Base-by-base conservation (phyloP, 2,329 filamentous ascomycete species). In the Pseudocercospora vitis region DNA sequence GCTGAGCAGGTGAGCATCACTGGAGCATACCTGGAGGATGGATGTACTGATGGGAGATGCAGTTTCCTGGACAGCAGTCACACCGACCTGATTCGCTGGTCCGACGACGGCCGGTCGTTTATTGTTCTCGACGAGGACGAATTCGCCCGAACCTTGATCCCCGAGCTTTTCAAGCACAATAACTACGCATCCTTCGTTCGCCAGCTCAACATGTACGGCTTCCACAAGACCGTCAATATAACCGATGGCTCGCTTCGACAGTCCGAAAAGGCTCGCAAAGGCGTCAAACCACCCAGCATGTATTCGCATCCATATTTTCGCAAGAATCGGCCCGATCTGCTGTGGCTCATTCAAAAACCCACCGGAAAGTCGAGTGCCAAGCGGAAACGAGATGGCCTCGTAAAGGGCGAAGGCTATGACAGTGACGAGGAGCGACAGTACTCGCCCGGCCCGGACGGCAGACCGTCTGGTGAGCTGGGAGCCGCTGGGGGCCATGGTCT, bases 161-260 rank as follows among this genome's bases (percentile, higher is more conserved):
- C 86, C 0, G 86, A 89, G 65, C 76, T 89, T 3, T 89, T 89
- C 76, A 89, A 89, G 67, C 86, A 89, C 71, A 89, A 88, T 72
- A 89, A 89, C 65, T 89, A 88, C 68, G 85, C 86, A 5, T 89
- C 86, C 0, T 89, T 89, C 63, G 86, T 89, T 24, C 82, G 86
- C 21, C 86, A 89, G 62, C 73, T 89, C 50, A 78, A 78, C 56
- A 79, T 80, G 76, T 81, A 81, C 60, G 76, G 77, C 33, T 79
- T 81, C 55, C 78, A 80, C 68, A 79, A 80, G 60, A 76, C 77
- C 31, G 75, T 80, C 16, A 78, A 78, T n/a, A 80, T 99, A 14
- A 96, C 91, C 3, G 94, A 99, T 72, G 96, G 96, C 69, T 96
- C 91, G 0, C 95, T 99, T 88, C 88, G 94, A 62, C 91, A 95